Conservation (phyloP, 2,329 filamentous ascomycete species). For the Phoma sp. region DNA sequence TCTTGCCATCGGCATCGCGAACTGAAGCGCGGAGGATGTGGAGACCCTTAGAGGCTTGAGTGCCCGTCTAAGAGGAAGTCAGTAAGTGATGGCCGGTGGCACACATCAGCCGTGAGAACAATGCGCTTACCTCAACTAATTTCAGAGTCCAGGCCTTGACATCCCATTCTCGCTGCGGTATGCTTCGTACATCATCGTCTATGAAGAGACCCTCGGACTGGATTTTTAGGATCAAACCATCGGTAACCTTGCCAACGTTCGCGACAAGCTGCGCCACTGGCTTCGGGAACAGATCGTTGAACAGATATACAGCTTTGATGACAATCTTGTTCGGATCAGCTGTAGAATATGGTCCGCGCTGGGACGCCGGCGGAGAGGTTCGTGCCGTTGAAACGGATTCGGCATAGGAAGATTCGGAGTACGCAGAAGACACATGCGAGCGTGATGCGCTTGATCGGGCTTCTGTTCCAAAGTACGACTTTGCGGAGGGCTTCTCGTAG, state of each 20-base stretch:
- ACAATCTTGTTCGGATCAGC: constrained; percentile 96
- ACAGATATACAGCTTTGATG: constrained; percentile 89
- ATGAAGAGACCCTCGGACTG: constrained; percentile 95
- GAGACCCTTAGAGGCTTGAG: constrained; percentile 51
- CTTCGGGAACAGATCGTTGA: constrained; percentile 88
- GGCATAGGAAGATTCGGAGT: constrained; percentile 86
- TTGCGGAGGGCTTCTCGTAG: constrained; percentile 59
- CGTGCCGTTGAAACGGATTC: constrained; percentile 81
- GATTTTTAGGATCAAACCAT: constrained; percentile 89
- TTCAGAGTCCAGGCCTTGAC: constrained; percentile 98
- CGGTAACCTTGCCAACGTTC: constrained; percentile 82
- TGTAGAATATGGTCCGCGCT: constrained; percentile 79
- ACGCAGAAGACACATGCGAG: constrained; percentile 56
- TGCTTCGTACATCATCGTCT: constrained; percentile 89
- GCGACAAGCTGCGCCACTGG: constrained; percentile 89
- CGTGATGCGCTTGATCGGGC: constrained; percentile 31
- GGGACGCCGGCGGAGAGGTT: constrained; percentile 81
- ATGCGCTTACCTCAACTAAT: constrained; percentile 68
- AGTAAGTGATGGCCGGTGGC: constrained; percentile 13
- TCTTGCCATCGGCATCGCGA: constrained; percentile 65
- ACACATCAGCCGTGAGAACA: neutral
- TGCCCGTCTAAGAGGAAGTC: constrained; percentile 46
- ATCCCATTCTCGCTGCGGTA: constrained; percentile 98
- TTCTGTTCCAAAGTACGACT: constrained; percentile 63
- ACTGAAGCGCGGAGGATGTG: constrained; percentile 65